Evolutionary conservation across 1,284 basidiomycete genomes (phyloP).

Genomic region (Violaceomyces palustris): DNA sequence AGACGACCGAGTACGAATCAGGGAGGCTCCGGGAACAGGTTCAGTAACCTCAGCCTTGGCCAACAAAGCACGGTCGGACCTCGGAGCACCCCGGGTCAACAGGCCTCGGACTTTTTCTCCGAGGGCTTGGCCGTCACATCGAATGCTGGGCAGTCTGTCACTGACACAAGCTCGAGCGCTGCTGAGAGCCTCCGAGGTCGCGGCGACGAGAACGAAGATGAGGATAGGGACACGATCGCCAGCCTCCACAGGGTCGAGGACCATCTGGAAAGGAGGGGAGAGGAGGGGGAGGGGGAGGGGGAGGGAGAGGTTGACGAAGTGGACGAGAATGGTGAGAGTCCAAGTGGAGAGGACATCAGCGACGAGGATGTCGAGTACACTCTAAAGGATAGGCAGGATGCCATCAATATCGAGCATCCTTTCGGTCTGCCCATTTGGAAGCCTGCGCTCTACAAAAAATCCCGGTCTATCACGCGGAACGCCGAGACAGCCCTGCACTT

Average conservation of each 20-base stretch:
- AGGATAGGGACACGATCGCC: constrained; percentile 37
- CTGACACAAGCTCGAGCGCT: constrained; percentile 22
- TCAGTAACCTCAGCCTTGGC: constrained; percentile 17
- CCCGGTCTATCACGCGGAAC: constrained; percentile 88
- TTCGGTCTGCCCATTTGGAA: constrained; percentile 99
- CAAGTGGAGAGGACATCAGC: constrained; percentile 16
- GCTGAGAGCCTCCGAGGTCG: constrained; percentile 15
- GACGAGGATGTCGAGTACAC: constrained; percentile 74
- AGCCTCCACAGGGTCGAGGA: no score
- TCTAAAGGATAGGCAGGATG: constrained; percentile 88
- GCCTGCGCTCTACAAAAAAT: constrained; percentile 97
- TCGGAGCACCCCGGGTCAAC: constrained; percentile 7
- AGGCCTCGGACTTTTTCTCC: constrained; percentile 23
- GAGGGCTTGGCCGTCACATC: constrained; percentile 9
- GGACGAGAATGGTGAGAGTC: constrained; percentile 17
- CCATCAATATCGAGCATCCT: constrained; percentile 96
- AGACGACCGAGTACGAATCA: constrained; percentile 17
- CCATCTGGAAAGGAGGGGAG: no score
- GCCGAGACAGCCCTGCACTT: constrained; percentile 91
- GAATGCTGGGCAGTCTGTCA: constrained; percentile 9
- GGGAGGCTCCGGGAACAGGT: constrained; percentile 8
- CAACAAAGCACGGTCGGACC: constrained; percentile 22
- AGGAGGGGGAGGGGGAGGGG: neutral
- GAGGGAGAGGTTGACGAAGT: constrained; percentile 7
- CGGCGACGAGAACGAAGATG: constrained; percentile 6